phyloP scores from a whole-genome alignment of 805 yeast genomes.

The Zygosaccharomyces pseudorouxii region DNA sequence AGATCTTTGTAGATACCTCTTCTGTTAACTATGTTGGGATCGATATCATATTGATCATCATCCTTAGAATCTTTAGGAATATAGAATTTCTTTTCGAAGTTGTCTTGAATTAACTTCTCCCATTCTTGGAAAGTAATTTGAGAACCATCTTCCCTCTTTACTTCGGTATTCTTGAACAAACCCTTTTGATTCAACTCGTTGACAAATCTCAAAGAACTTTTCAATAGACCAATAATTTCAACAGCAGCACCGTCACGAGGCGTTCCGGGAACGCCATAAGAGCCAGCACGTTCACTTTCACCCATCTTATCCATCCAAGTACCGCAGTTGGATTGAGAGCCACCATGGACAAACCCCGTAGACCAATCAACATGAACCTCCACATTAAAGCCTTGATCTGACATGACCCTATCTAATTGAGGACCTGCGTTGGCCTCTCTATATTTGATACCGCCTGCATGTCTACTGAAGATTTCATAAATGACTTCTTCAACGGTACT shows the following conservation, averaged over 20 bases:
- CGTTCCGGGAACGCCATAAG: conserved; percentile 92
- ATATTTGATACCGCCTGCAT: conserved; percentile 80
- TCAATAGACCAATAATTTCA: conserved; percentile 84
- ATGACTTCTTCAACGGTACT: conserved; percentile 70
- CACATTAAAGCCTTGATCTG: conserved; percentile 85
- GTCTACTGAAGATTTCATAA: conserved; percentile 79
- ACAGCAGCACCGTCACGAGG: conserved; percentile 97
- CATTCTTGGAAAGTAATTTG: conserved; percentile 58
- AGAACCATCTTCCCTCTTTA: conserved; percentile 55
- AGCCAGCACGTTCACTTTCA: conserved; percentile 76
- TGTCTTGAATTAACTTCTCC: conserved; percentile 63
- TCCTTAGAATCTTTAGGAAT: conserved; percentile 62
- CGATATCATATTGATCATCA: conserved; percentile 58
- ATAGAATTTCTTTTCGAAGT: conserved; percentile 76
- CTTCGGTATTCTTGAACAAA: conserved; percentile 52
- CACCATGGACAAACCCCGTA: conserved; percentile 86
- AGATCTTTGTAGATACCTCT: conserved; percentile 93
- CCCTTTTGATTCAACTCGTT: conserved; percentile 51
- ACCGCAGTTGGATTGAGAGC: conserved; percentile 90
- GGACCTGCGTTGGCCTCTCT: conserved; percentile 96
- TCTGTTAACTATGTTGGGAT: conserved; percentile 66
- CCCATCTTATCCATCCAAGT: conserved; percentile 99
- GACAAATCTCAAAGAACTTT: conserved; percentile 80
- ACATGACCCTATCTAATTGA: conserved; percentile 85
- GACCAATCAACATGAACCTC: conserved; percentile 78